Conservation (phyloP, 1,139 yeast genomes). For the Lodderomyces parapsilosis region DNA sequence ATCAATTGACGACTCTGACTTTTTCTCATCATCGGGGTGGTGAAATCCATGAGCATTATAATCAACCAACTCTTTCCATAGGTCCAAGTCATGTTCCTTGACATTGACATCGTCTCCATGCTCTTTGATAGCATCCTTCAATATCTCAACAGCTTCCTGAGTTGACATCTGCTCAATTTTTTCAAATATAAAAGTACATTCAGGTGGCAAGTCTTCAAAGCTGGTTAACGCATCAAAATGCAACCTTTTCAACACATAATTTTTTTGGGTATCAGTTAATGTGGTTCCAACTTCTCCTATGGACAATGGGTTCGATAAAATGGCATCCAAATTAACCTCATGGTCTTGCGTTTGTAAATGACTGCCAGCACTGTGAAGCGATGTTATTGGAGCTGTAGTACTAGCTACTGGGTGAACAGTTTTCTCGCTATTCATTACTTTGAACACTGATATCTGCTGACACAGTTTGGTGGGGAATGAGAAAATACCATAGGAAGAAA, state of each 20-base stretch:
- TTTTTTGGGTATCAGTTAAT: constrained; percentile 27
- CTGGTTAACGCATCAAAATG: constrained; percentile 25
- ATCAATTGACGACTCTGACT: not conserved
- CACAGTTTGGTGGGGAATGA: no score
- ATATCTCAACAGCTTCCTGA: constrained; percentile 22
- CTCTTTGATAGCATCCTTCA: constrained; percentile 19
- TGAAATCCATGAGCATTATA: not conserved
- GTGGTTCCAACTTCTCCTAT: constrained; percentile 25
- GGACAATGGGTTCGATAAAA: constrained; percentile 17
- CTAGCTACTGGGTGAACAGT: not conserved
- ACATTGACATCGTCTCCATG: constrained; percentile 22
- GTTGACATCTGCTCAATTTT: constrained; percentile 23
- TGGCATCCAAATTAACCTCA: constrained; percentile 4
- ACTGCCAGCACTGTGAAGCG: constrained; percentile 3
- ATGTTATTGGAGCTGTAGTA: not conserved
- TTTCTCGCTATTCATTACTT: not conserved
- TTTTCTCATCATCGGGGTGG: not conserved
- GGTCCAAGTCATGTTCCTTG: constrained; percentile 9
- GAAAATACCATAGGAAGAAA: not conserved
- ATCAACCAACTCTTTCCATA: constrained; percentile 9
- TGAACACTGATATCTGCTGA: not conserved
- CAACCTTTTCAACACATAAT: constrained; percentile 25
- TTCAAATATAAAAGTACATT: constrained; percentile 29
- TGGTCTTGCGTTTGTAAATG: constrained; percentile 3
- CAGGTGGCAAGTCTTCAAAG: constrained; percentile 28